Conservation (phyloP, 805 yeast species). For the Saccharomycopsis sp. region DNA sequence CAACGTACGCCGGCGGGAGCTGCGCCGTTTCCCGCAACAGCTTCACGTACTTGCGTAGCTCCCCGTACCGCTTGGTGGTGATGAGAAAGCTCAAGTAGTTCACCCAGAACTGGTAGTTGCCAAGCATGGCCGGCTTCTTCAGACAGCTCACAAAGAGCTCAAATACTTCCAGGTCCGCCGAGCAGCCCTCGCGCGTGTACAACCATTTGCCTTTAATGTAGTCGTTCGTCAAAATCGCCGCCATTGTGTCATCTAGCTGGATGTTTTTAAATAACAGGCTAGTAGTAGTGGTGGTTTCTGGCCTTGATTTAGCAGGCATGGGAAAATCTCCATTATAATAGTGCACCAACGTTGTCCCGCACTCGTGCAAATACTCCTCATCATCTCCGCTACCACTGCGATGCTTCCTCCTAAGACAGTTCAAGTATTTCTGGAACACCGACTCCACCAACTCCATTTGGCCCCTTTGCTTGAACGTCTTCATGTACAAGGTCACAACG, state of each 20-base stretch:
- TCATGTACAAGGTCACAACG: conserved; percentile 3
- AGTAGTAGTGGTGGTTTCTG: no score
- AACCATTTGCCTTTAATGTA: no score
- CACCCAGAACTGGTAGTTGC: conserved; percentile 51
- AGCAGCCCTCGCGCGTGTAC: no score
- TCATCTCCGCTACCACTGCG: no score
- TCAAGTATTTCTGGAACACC: conserved; percentile 9
- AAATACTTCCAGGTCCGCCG: no score
- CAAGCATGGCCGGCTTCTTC: conserved; percentile 32
- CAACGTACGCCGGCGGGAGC: conserved; percentile 41
- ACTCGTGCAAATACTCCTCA: conserved; percentile 3
- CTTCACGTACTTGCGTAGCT: conserved; percentile 37
- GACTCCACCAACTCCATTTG: no score
- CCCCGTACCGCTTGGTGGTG: conserved; percentile 33
- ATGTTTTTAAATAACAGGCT: no score
- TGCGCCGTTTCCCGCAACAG: conserved; percentile 37
- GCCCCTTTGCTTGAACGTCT: conserved; percentile 4
- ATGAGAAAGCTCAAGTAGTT: conserved; percentile 48
- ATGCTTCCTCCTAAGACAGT: conserved; percentile 7
- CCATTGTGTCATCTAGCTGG: no score
- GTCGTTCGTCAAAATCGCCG: no score
- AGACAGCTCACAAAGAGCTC: no score
- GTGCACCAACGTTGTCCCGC: not conserved
- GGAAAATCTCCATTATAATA: conserved; percentile 5
- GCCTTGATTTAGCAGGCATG: no score